Evolutionary conservation across 2,329 filamentous ascomycete genomes (phyloP), one percentile per base, ranked within the genome.

Genomic region (Claviceps sp.): DNA sequence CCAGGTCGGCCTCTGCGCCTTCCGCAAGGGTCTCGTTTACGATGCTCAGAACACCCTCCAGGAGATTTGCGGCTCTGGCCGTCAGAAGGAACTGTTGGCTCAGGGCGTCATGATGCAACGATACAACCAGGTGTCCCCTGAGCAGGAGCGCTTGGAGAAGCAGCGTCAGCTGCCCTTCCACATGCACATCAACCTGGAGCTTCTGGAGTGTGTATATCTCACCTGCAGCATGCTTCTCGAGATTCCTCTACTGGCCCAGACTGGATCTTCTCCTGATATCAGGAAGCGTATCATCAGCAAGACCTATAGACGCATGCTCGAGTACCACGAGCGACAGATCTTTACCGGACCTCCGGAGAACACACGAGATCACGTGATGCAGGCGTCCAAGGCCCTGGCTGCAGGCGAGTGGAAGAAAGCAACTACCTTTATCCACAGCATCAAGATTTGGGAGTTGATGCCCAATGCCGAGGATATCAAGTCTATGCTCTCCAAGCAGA

Each of bases 381-480:
- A 97, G 75, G 91, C 90, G 14, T 95, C 93, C 55, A 96, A 97
- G 75, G 90, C 93, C 50, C 79, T 98, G 55, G 91, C 93, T 37
- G 90, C 89, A 20, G 93, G 94, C 59, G 93, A 98, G 72, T 98
- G 93, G 93, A 95, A 95, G 81, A 95, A 94, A 77, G 85, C 90
- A 16, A 90, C 85, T 22, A 79, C 86, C 56, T 93, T 95, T 70
- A 90, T 98, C 70, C 89, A 93, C 75, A 88, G 84, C 65, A 98
- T 98, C 75, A 98, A 96, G 82, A 98, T 98, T 68, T 98, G 93
- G 93, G 93, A 98, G 52, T 79, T 98, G 59, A 94, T 98, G 81
- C 86, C 90, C 54, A 85, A 93, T 69, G 80, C 86, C 24, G 88
- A 91, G 52, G 86, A 89, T 68, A 95, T 97, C 77, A 97, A 97